Percentiles rank a stretch among this genome's conserved stretches.
Conservation (phyloP, 495 filamentous ascomycete genomes). For the Penicillium bialowiezense region DNA sequence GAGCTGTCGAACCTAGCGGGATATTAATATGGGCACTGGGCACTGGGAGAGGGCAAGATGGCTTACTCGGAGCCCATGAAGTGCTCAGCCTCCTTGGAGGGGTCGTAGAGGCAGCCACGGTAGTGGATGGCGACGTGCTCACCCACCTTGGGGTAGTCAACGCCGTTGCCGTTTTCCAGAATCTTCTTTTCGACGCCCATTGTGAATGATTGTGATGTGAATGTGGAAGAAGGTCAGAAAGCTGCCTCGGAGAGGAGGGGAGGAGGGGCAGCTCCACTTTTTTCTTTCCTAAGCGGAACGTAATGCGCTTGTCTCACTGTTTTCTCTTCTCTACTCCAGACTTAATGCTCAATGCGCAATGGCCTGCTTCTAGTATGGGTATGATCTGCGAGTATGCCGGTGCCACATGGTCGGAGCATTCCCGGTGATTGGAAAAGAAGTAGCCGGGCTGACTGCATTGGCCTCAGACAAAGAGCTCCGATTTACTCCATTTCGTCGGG, state of each 20-base stretch:
- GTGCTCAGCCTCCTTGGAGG: constrained; percentile 42
- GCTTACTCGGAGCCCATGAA: constrained; percentile 51
- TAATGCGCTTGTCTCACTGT: neutral
- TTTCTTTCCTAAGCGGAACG: neutral
- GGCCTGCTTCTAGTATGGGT: too few species aligned
- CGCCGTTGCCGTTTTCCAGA: constrained; percentile 48
- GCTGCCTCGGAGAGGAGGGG: too few species aligned
- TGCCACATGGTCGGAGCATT: too few species aligned
- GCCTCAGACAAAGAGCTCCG: too few species aligned
- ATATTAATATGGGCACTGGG: neutral
- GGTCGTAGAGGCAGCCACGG: constrained; percentile 78
- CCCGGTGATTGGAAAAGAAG: too few species aligned
- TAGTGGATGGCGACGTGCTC: constrained; percentile 80
- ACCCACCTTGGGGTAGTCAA: constrained; percentile 54
- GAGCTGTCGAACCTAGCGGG: constrained; percentile 73
- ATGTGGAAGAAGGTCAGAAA: neutral
- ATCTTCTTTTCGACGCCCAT: constrained; percentile 56
- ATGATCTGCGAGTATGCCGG: too few species aligned
- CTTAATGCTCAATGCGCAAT: too few species aligned
- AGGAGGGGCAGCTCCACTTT: neutral
- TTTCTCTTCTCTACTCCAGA: too few species aligned
- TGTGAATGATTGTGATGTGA: constrained; percentile 12
- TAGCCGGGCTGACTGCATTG: too few species aligned
- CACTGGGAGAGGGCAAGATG: neutral
- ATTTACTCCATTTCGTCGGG: neutral